Evolutionary conservation across 768 basidiomycete genomes (phyloP).

Genomic region (Jaapia argillacea): DNA sequence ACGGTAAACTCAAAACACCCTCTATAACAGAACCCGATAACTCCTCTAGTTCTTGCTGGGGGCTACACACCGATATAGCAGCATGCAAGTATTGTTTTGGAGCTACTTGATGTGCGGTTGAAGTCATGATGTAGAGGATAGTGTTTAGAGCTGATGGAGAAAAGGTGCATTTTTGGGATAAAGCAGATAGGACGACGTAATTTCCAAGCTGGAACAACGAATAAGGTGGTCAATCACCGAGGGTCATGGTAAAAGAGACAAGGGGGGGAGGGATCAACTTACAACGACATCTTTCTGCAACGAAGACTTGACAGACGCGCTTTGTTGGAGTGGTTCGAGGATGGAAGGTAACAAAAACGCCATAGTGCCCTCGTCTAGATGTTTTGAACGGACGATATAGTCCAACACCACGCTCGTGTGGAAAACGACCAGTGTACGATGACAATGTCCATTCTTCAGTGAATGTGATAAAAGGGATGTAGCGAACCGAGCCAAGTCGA

Average conservation of each 20-base stretch:
- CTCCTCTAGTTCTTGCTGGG: constrained; percentile 45
- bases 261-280: constrained; percentile 1
- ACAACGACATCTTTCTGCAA: constrained; percentile 44
- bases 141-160: constrained; percentile 47
- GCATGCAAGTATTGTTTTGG: constrained; percentile 57
- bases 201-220: constrained; percentile 45
- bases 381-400: constrained; percentile 52
- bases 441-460: constrained; percentile 28
- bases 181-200: constrained; percentile 60
- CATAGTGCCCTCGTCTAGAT: constrained; percentile 54
- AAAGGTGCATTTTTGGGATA: constrained; percentile 58
- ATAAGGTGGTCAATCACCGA: not conserved
- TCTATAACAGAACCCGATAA: constrained; percentile 15
- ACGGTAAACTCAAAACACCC: not conserved
- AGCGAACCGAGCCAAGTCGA: constrained; percentile 66
- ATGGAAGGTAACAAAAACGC: constrained; percentile 58
- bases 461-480: constrained; percentile 52
- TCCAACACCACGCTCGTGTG: constrained; percentile 74
- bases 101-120: constrained; percentile 36
- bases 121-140: constrained; percentile 44
- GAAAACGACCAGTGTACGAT: constrained; percentile 74
- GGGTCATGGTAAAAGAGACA: not conserved
- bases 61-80: constrained; percentile 50
- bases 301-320: constrained; percentile 7
- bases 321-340: constrained; percentile 40